Base-by-base conservation (phyloP, 495 filamentous ascomycete genomes). In the Aspergillus bertholletiae region DNA sequence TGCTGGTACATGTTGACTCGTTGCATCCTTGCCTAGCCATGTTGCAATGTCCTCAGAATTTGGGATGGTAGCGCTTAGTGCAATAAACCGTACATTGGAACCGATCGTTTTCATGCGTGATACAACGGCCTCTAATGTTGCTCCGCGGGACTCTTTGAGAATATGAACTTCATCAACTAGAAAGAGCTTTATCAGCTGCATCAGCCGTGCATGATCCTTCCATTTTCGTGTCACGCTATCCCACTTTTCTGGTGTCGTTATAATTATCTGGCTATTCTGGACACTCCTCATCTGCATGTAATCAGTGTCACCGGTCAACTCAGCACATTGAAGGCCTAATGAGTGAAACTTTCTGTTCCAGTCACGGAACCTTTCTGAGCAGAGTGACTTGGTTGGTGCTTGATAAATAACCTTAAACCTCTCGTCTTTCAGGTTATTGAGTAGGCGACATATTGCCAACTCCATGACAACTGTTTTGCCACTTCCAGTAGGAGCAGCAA, bases 201-300 rank as follows among this genome's bases (percentile, higher is more conserved):
- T 84, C 21, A 98, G 74, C 59, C 80, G 89, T 46, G 78, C 78
- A 63, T 97, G 90, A 60, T 97, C 94, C 60, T 89, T 86, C 94
- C 94, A 98, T 68, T 92, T 94, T 27, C 94, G 81, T 1, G 94
- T 98, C 69, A 98, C 88, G 54, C 90, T 96, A 69, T 98, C 94
- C 94, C 94, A 98, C 67, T 98, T 98, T 69, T 98, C 94, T 1
- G 94, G 94, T 0, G 94, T 98, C 0, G 94, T 97, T 46, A 98
- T 86, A 54, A 98, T 96, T 53, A 98, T 91, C 48, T 86, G 88
- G 32, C 92, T 93, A 60, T 74, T 84, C 49, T 91, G 87, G 12
- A 96, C 88, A 54, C 79, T 84, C 41, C 75, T 77, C 54, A 96
- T 75, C 59, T 96, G 87, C 1, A 74, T 70, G 51, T 84, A 75